Percentiles rank a stretch among this genome's conserved stretches.
Conservation (phyloP, 306 rosid genomes). For the Canavalia ensiformis region DNA sequence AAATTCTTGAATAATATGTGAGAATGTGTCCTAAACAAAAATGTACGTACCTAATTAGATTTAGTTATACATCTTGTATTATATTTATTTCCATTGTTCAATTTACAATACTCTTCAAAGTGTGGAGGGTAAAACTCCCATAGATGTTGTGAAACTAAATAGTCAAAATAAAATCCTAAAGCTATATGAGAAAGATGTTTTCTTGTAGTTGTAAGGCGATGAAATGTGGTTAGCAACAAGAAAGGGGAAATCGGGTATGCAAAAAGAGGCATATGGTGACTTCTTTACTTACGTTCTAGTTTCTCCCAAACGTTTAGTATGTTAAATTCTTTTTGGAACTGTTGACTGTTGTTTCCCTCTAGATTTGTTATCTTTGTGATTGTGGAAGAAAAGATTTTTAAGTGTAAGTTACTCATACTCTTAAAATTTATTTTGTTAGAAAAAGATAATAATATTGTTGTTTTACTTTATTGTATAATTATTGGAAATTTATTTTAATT, state of each 20-base stretch:
- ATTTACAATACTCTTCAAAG: slow-evolving; percentile 78
- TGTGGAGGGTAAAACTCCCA: slow-evolving; percentile 88
- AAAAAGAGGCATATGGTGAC: background rate
- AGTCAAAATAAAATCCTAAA: slow-evolving; percentile 77
- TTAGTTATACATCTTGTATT: slow-evolving; percentile 5
- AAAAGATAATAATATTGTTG: no score
- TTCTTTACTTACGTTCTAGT: background rate
- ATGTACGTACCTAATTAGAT: background rate
- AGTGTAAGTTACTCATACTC: no score
- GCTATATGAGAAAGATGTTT: slow-evolving; percentile 86
- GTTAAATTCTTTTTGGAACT: background rate
- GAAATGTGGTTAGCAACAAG: background rate
- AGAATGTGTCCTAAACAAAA: no score
- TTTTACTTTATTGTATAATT: no score
- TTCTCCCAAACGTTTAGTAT: background rate
- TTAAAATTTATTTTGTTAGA: no score
- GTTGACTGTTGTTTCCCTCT: slow-evolving; percentile 2
- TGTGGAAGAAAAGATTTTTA: background rate
- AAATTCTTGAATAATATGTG: no score
- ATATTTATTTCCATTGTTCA: background rate
- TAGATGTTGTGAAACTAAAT: slow-evolving; percentile 87
- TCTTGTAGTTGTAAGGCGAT: slow-evolving; percentile 56
- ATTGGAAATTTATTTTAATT: no score
- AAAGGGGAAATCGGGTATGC: background rate
- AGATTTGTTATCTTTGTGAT: background rate